Evolutionary conservation across 2,329 filamentous ascomycete species (phyloP).

Genomic region (Penicillium capsulatum): DNA sequence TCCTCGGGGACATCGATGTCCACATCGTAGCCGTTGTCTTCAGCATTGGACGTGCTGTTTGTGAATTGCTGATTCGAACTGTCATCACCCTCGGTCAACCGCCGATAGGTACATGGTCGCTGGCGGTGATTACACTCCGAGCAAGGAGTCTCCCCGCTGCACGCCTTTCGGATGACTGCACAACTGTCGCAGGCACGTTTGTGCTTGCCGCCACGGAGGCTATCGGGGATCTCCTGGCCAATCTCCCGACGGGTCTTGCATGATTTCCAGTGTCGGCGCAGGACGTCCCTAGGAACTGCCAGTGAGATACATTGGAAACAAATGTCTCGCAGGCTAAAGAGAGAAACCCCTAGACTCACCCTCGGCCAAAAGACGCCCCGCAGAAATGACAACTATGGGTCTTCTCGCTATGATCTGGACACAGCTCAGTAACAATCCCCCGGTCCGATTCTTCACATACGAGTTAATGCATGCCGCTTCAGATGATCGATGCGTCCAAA

Average conservation of each 20-base stretch:
- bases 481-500: conserved; percentile 28
- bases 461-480: conserved; percentile 24
- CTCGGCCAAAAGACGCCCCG: conserved; percentile 23
- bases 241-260: conserved; percentile 21
- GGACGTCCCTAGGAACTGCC: conserved; percentile 18
- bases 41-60: no score
- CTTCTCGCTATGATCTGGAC: conserved; percentile 19
- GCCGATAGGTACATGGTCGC: conserved; percentile 23
- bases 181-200: conserved; percentile 31
- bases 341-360: conserved; percentile 24
- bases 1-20: background rate
- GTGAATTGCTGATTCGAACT: background rate
- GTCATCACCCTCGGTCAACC: conserved; percentile 9
- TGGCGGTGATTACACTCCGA: conserved; percentile 20
- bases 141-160: conserved; percentile 22
- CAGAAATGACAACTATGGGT: conserved; percentile 25
- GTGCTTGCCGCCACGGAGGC: conserved; percentile 24
- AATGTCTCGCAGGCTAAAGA: background rate
- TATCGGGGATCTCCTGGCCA: conserved; percentile 21
- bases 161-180: conserved; percentile 26
- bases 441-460: conserved; percentile 12
- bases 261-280: conserved; percentile 29
- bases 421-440: background rate
- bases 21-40: background rate
- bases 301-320: background rate